phyloP scores from a whole-genome alignment of 257 asterid species.

The Osmanthus fragrans region DNA sequence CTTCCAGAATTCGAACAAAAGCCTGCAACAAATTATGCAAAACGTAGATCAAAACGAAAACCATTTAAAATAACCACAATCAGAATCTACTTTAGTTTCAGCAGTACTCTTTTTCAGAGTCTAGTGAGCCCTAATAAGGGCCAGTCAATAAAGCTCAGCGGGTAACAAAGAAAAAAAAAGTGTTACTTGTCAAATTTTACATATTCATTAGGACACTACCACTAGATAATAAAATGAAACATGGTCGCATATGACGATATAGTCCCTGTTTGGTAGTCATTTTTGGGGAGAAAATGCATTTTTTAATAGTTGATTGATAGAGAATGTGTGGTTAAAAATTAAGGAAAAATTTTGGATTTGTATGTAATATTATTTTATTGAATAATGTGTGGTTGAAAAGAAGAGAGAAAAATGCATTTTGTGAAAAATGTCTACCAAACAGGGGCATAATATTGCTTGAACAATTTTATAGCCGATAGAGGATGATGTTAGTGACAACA shows the following conservation, averaged over 20 bases:
- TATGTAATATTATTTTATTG: too few relatives aligned
- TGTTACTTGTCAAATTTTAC: background rate
- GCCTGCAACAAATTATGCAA: slow-evolving; percentile 49
- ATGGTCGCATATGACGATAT: background rate
- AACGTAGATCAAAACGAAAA: background rate
- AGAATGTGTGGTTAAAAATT: too few relatives aligned
- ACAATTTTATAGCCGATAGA: background rate
- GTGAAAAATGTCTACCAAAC: too few relatives aligned
- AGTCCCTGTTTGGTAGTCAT: too few relatives aligned
- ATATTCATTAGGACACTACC: background rate
- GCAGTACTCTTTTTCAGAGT: background rate
- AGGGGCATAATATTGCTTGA: background rate
- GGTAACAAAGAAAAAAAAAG: background rate
- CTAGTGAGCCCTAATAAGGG: background rate
- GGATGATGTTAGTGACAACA: background rate
- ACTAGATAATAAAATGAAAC: background rate
- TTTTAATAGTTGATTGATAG: too few relatives aligned
- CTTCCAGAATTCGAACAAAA: slow-evolving; percentile 48
- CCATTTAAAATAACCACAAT: background rate
- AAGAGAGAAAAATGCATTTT: too few relatives aligned
- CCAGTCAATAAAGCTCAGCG: background rate
- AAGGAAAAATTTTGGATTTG: too few relatives aligned
- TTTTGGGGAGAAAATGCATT: too few relatives aligned
- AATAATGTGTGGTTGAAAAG: too few relatives aligned
- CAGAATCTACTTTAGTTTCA: background rate